Conservation (phyloP, 768 basidiomycete genomes). For the Hygrocybe coccinea region DNA sequence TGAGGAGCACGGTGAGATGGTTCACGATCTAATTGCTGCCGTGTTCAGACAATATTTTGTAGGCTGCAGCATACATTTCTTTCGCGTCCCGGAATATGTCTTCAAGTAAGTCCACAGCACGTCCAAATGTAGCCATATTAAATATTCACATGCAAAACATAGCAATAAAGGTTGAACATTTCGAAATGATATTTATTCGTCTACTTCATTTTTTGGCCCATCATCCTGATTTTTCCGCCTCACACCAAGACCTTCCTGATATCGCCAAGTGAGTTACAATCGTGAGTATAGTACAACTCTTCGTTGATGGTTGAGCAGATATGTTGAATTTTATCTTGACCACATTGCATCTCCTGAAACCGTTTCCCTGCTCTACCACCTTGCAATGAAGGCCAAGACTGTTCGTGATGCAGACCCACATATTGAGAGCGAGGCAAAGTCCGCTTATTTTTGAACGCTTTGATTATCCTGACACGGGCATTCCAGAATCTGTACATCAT, state of each 20-base stretch:
- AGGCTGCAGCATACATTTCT: slow-evolving; percentile 58
- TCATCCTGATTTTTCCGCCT: slow-evolving; percentile 83
- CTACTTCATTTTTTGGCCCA: slow-evolving; percentile 85
- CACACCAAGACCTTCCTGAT: slow-evolving; percentile 64
- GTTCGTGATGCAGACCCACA: slow-evolving; percentile 74
- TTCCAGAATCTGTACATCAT: slow-evolving; percentile 79
- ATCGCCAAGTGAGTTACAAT: slow-evolving; percentile 65
- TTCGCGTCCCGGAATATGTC: slow-evolving; percentile 44
- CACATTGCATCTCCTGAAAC: slow-evolving; percentile 75
- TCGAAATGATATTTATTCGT: slow-evolving; percentile 82
- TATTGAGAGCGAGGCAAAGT: slow-evolving; percentile 60
- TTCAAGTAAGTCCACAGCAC: slow-evolving; percentile 31
- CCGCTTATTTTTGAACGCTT: background rate
- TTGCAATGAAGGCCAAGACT: slow-evolving; percentile 80
- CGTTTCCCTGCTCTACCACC: slow-evolving; percentile 73
- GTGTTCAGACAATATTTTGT: background rate
- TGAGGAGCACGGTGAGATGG: slow-evolving; percentile 55
- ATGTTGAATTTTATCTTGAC: slow-evolving; percentile 84
- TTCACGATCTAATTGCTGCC: background rate
- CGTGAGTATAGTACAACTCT: background rate
- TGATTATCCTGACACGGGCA: background rate
- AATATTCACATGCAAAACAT: background rate
- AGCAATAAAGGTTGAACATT: slow-evolving; percentile 57
- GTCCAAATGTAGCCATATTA: background rate
- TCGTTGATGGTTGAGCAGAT: slow-evolving; percentile 43